phyloP scores from a whole-genome alignment of 441 rosid species.

The California macrophylla region DNA sequence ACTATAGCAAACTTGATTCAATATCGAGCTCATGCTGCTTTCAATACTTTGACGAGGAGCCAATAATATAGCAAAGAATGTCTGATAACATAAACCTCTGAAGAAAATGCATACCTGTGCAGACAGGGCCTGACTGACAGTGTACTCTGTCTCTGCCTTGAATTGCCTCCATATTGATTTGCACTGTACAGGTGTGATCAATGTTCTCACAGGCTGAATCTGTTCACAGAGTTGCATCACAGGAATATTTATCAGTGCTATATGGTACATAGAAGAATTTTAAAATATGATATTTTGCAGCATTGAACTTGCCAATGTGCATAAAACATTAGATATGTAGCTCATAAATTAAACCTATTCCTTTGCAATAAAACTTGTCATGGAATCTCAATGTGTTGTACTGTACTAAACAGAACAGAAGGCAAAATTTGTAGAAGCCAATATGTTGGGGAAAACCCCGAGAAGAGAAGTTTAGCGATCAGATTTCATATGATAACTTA shows the following conservation, averaged over 20 bases:
- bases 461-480: too few relatives aligned
- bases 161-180: constrained; percentile 96
- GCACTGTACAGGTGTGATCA: constrained; percentile 95
- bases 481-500: too few relatives aligned
- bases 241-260: background rate
- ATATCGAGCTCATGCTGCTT: background rate
- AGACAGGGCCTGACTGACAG: constrained; percentile 87
- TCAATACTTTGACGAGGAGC: background rate
- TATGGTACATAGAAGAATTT: background rate
- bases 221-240: constrained; percentile 20
- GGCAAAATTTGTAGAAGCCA: too few relatives aligned
- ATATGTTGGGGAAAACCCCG: too few relatives aligned
- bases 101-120: constrained; percentile 62
- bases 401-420: too few relatives aligned
- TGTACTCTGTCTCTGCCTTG: constrained; percentile 81
- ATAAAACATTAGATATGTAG: background rate
- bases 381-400: too few relatives aligned
- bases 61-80: too few relatives aligned
- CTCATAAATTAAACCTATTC: background rate
- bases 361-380: background rate
- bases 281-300: background rate
- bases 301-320: background rate
- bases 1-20: background rate
- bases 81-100: background rate
- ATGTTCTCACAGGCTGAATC: constrained; percentile 66